phyloP scores from a whole-genome alignment of 148 eudicot species.

The Amaranthus hypochondriacus region DNA sequence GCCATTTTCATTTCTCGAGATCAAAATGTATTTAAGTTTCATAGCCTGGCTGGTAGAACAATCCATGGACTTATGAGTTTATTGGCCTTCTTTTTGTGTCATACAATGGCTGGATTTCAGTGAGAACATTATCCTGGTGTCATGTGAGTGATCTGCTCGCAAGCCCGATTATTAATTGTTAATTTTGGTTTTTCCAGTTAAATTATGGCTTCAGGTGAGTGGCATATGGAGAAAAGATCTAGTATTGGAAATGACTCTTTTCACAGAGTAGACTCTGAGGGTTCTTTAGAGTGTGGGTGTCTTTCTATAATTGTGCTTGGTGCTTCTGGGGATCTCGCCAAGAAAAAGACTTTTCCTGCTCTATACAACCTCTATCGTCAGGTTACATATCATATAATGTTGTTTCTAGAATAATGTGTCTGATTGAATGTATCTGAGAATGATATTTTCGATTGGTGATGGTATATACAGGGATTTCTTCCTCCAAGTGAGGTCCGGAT shows the following conservation, averaged over 20 bases:
- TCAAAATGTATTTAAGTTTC: no score
- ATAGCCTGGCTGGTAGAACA: no score
- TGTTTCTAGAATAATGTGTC: neutral
- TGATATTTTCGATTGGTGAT: constrained; percentile 3
- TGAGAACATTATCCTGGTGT: no score
- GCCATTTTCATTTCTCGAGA: no score
- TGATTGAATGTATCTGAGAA: neutral
- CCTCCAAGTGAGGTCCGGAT: constrained; percentile 67
- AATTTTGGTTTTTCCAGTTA: neutral
- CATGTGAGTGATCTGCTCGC: no score
- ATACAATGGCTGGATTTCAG: no score
- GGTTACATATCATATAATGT: constrained; percentile 30
- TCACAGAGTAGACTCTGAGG: constrained; percentile 24
- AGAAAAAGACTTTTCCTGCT: constrained; percentile 98
- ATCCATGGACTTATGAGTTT: no score
- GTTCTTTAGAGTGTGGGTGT: constrained; percentile 51
- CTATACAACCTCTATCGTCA: constrained; percentile 85
- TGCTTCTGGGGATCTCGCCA: constrained; percentile 99
- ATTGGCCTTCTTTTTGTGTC: no score
- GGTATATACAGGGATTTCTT: constrained; percentile 54
- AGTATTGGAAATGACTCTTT: constrained; percentile 33
- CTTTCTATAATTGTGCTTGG: constrained; percentile 84
- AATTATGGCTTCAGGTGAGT: constrained; percentile 46
- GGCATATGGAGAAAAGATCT: constrained; percentile 52
- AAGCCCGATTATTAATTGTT: neutral